Percentiles rank a stretch among this genome's conserved stretches.
Evolutionary conservation across 441 rosid genomes (phyloP).

Genomic region (Codiaeum variegatum): DNA sequence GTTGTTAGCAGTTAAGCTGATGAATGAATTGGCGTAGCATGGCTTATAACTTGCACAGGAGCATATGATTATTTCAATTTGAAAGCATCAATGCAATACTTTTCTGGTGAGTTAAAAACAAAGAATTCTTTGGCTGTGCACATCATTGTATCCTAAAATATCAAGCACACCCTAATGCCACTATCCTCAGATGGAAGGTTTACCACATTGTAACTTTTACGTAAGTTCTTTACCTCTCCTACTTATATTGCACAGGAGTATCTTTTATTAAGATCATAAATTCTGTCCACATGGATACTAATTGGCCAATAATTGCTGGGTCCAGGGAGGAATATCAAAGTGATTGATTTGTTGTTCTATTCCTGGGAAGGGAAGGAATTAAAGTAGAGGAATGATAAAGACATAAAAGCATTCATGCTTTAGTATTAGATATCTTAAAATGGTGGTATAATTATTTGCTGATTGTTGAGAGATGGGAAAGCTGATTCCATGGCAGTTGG

Average conservation of each 20-base stretch:
- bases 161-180: not conserved
- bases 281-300: no score
- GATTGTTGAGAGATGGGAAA: not conserved
- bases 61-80: not conserved
- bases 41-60: not conserved
- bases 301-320: no score
- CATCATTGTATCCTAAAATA: not conserved
- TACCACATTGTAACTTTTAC: not conserved
- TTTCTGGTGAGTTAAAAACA: not conserved
- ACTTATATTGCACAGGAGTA: no score
- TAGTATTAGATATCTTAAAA: not conserved
- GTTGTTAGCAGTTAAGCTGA: constrained; percentile 5
- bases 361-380: not conserved
- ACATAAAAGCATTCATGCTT: not conserved
- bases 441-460: not conserved
- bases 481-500: not conserved
- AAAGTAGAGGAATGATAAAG: not conserved
- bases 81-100: not conserved
- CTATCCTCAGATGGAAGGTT: not conserved
- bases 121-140: not conserved
- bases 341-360: not conserved
- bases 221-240: no score
- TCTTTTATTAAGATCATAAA: no score
- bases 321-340: not conserved
- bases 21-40: constrained; percentile 6